Evolutionary conservation across 129 eudicot species (phyloP), one percentile per base, ranked within the genome.

Genomic region (Scalesia atractyloides): DNA sequence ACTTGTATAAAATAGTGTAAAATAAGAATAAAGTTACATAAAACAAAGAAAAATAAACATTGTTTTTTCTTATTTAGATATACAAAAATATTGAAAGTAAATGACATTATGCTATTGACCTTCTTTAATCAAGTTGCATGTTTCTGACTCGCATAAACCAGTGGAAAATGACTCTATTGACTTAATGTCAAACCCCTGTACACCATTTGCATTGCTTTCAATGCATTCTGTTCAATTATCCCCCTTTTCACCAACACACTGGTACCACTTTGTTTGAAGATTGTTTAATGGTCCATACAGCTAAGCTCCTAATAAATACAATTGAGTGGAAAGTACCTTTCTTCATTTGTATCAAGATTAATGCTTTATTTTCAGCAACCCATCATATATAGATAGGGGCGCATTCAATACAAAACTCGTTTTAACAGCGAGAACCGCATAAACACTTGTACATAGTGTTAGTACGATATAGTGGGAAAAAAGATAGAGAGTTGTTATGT

Each of bases 91-190:
- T 9, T 30, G 66, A 13, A 60, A 12, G 9, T 60, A 30, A 14
- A 60, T 24, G 34, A 2, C 66, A 60, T 60, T 60, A 13, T 30
- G 66, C 30, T 33, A 13, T 5, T 60, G n/a, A 60, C 16, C 39
- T 34, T 41, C 12, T 66, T 48, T 33, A 39, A 76, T 54, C 30
- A 64, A 71, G 74, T 62, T 74, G 75, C 56, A 83, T 34, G 57
- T 17, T 77, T 30, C 52, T 16, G 59, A 76, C 58, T 75, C 50
- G 60, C 44, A 75, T 41, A 22, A 74, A 47, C 63, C 56, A 75
- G 43, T 53, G 24, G 92, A 87, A 84, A 87, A 52, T 76, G 89
- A 87, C 89, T 19, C 5, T 54, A 67, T 69, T 68, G 5, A 62
- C 49, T 64, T 49, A 37, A 73, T 59, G 53, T 68, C 71, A 65